Percentiles rank a stretch among this genome's conserved stretches.
Evolutionary conservation across 208 protist species (phyloP).

Genomic region (Acanthamoeba royreba): DNA sequence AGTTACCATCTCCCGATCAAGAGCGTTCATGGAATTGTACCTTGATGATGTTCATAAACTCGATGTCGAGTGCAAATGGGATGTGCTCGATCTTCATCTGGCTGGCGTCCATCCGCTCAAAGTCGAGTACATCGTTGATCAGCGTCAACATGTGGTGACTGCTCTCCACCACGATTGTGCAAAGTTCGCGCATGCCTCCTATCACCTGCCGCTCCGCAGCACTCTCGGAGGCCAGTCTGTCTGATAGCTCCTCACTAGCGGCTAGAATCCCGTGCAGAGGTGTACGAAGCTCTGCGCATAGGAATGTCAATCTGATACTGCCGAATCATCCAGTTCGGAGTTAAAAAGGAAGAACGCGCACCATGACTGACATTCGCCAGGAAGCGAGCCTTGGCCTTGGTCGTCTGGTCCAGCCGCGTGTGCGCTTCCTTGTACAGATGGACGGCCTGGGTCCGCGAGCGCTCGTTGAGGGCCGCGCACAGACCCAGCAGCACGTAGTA

Average conservation of each 20-base stretch:
- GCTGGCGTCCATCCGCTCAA: background rate
- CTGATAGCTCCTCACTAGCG: background rate
- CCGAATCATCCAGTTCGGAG: background rate
- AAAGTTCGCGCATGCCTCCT: background rate
- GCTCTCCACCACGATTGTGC: background rate
- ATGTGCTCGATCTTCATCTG: background rate
- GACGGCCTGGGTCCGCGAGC: background rate
- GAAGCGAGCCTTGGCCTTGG: constrained; percentile 10
- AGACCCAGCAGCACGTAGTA: background rate
- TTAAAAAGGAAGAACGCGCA: background rate
- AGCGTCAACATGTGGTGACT: background rate
- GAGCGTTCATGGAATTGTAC: background rate
- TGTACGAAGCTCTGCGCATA: background rate
- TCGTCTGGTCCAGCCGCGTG: background rate
- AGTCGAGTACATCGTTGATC: constrained; percentile 23
- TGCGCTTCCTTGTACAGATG: background rate
- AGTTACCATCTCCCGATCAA: background rate
- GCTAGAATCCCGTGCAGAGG: background rate
- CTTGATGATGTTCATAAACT: background rate
- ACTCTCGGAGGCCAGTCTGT: background rate
- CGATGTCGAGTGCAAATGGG: background rate
- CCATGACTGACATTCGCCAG: background rate
- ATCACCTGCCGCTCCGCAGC: background rate
- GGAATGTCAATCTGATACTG: background rate
- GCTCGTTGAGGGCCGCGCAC: background rate